Evolutionary conservation across 192 early-diverging fungal species (phyloP), one percentile per base, ranked within the genome.

Genomic region (Coemansia sp.): DNA sequence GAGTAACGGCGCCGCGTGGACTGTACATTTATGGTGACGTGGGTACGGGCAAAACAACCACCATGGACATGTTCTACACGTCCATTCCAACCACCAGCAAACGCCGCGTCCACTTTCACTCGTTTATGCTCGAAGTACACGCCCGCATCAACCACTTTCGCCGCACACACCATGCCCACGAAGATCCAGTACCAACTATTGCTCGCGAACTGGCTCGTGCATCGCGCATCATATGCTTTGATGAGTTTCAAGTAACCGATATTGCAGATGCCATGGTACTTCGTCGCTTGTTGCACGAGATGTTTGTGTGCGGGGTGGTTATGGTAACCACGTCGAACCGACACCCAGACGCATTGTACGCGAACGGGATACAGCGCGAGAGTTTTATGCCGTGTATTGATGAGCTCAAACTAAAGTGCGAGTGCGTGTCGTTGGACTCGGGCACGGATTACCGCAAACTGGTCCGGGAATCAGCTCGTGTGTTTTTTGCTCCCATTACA

Each of bases 191-290:
- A 4, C 71, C 78, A 14, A 77, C 66, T 1, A 85, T 98, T 54
- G 93, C 97, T 2, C 82, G 85, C 20, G 90, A 94, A 24, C 73
- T 98, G 23, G 89, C 92, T 14, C 82, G 82, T 24, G 87, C 93
- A 23, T 88, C 93, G 6, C 87, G 90, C 71, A 85, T 98, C 2
- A 75, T 98, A 6, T 98, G 97, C 69, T 92, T 98, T 81, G 96
- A 98, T 64, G 96, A 98, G 71, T 90, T 98, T 54, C 78, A 83
- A 35, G 97, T 98, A 7, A 98, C 97, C 2, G 94, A 98, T 70
- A 97, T 98, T 62, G 92, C 92, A 4, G 97, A 98, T 71, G 96
- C 96, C 59, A 96, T 96, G 96, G 87, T 96, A 32, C 64, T 96
- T 51, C 82, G 94, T 45, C 86, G 87, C 5, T 76, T 97, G 24